Conservation (phyloP, 768 basidiomycete genomes). For the Boletus bicolor region DNA sequence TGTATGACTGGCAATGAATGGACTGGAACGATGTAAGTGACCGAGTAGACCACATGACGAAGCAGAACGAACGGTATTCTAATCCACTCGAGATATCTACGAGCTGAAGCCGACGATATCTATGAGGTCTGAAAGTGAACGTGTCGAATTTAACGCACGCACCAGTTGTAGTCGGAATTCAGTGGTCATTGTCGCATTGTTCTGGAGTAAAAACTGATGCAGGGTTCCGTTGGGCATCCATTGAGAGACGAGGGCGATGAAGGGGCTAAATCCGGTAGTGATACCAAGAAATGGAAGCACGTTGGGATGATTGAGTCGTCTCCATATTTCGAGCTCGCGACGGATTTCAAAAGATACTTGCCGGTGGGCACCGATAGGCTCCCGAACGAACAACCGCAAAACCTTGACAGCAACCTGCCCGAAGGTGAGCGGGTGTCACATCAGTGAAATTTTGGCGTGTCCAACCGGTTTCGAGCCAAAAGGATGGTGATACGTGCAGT, state of each 20-base stretch:
- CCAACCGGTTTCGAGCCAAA: slow-evolving; percentile 3
- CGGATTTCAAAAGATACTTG: slow-evolving; percentile 3
- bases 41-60: not conserved
- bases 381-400: slow-evolving; percentile 4
- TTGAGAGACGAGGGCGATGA: slow-evolving; percentile 8
- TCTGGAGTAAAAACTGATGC: not conserved
- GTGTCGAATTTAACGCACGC: not conserved
- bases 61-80: slow-evolving; percentile 9
- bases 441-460: not conserved
- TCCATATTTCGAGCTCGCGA: slow-evolving; percentile 16
- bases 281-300: slow-evolving; percentile 17
- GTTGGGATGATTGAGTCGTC: slow-evolving; percentile 16
- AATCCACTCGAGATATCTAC: slow-evolving; percentile 16
- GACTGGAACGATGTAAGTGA: not conserved
- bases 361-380: not conserved
- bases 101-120: not conserved
- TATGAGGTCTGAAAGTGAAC: not conserved
- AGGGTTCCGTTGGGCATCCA: slow-evolving; percentile 14
- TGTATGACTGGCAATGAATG: slow-evolving; percentile 17
- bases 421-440: not conserved
- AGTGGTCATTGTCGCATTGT: not conserved
- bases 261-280: slow-evolving; percentile 9
- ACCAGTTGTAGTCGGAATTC: slow-evolving; percentile 10
- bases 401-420: slow-evolving; percentile 13
- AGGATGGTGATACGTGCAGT: not conserved